These are phyloP conservation scores for Acacia crassicarpa DNA, from an alignment of 306 rosid genomes.

Conservation along the genomic window DNA sequence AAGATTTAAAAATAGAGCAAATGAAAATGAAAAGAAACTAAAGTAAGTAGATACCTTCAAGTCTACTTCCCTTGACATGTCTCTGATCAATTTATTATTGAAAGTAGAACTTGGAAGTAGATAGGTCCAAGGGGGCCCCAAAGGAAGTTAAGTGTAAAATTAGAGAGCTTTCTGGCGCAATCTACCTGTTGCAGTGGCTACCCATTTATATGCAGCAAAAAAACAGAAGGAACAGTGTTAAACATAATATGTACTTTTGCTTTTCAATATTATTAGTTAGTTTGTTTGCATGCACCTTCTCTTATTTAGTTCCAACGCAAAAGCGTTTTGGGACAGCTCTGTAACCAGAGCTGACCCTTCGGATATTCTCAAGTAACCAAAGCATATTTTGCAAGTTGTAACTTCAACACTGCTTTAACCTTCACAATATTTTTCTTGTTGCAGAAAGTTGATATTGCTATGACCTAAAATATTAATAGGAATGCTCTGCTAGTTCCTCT, in stretches of 20 bases:
- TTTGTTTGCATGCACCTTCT: background rate
- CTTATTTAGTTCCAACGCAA: constrained; percentile 27
- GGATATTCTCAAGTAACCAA: background rate
- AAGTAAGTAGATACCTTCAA: constrained; percentile 29
- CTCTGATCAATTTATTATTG: background rate
- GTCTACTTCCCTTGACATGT: constrained; percentile 38
- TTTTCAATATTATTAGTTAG: constrained; percentile 9
- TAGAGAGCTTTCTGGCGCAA: background rate
- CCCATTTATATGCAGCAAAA: constrained; percentile 31
- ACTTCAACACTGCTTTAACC: background rate
- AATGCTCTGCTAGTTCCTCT: background rate
- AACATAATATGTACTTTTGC: constrained; percentile 2
- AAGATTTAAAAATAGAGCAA: background rate
- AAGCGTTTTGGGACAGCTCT: constrained; percentile 41
- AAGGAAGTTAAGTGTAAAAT: background rate
- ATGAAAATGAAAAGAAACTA: background rate
- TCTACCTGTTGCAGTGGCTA: background rate
- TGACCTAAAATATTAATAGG: background rate
- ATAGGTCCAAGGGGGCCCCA: background rate
- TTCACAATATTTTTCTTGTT: background rate
- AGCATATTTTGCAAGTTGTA: background rate
- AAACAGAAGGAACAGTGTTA: constrained; percentile 17
- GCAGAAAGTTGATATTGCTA: background rate
- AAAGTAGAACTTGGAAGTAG: background rate
- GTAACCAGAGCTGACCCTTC: constrained; percentile 34